phyloP scores from a whole-genome alignment of 306 rosid genomes.

The Vachellia collinsii region DNA sequence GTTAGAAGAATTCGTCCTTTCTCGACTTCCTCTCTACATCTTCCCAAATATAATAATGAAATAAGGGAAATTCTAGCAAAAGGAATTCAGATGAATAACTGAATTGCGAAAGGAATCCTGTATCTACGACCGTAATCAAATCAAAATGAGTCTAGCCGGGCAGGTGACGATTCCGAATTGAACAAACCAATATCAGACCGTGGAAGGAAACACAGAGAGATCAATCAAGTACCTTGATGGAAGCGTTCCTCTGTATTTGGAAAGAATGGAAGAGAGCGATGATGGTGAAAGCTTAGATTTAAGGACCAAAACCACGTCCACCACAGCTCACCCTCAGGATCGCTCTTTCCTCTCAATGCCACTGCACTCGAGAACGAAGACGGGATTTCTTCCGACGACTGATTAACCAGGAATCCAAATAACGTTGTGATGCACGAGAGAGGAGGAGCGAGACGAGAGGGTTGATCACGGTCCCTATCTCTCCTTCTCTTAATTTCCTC shows the following conservation, averaged over 20 bases:
- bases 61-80: slow-evolving; percentile 10
- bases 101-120: not conserved
- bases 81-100: not conserved
- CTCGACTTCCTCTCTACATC: not conserved
- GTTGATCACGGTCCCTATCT: not conserved
- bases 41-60: not conserved
- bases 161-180: not conserved
- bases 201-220: not conserved
- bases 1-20: not conserved
- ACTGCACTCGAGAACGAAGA: slow-evolving; percentile 31
- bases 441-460: slow-evolving; percentile 16
- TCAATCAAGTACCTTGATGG: slow-evolving; percentile 33
- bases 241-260: not conserved
- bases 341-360: not conserved
- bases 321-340: not conserved
- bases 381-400: slow-evolving; percentile 5
- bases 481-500: not conserved
- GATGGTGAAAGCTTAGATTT: not conserved
- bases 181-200: slow-evolving; percentile 1
- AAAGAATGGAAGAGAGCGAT: not conserved
- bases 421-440: slow-evolving; percentile 15
- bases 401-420: not conserved
- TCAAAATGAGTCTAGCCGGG: not conserved
- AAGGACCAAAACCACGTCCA: slow-evolving; percentile 9
- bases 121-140: not conserved